A percentile compares a stretch with the other conserved stretches of the same genome.
Conservation (phyloP, 768 basidiomycete genomes). For the Trichaptum fuscoviolaceum region DNA sequence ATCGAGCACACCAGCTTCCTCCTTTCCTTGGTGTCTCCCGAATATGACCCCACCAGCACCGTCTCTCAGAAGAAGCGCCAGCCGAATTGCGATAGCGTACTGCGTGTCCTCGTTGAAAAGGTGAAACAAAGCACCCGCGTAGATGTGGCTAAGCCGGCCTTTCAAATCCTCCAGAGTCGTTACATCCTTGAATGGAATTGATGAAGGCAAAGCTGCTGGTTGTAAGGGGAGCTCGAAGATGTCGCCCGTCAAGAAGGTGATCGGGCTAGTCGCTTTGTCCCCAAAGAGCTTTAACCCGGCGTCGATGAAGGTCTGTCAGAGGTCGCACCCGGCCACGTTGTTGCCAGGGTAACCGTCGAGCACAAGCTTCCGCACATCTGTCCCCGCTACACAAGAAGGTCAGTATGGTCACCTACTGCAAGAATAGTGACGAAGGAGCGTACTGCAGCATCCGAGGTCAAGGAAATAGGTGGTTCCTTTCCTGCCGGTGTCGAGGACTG, state of each 20-base stretch:
- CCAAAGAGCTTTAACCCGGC: conserved; percentile 24
- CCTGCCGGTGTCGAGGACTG: conserved; percentile 21
- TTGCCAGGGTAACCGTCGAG: conserved; percentile 26
- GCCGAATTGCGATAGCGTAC: conserved; percentile 24
- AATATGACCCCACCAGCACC: conserved; percentile 24
- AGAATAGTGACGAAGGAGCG: conserved; percentile 3
- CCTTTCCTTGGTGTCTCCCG: conserved; percentile 26
- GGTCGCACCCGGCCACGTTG: conserved; percentile 24
- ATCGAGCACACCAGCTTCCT: conserved; percentile 21
- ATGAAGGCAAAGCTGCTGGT: not conserved
- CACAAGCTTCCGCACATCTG: conserved; percentile 29
- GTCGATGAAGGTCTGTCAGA: conserved; percentile 25
- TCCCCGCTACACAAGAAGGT: conserved; percentile 22
- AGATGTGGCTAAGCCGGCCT: conserved; percentile 23
- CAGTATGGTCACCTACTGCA: too few species aligned
- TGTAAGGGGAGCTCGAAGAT: conserved; percentile 20
- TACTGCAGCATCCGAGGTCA: conserved; percentile 30
- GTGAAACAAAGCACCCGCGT: conserved; percentile 30
- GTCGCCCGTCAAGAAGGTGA: conserved; percentile 27
- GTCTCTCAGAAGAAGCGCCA: conserved; percentile 21
- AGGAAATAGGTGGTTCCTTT: conserved; percentile 20
- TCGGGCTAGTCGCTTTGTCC: conserved; percentile 18
- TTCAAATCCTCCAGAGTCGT: conserved; percentile 19
- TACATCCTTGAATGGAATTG: conserved; percentile 6
- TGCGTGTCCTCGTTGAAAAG: conserved; percentile 29